Evolutionary conservation across 108 stramenopile genomes (phyloP).

Genomic region (Conticribra weissflogii): DNA sequence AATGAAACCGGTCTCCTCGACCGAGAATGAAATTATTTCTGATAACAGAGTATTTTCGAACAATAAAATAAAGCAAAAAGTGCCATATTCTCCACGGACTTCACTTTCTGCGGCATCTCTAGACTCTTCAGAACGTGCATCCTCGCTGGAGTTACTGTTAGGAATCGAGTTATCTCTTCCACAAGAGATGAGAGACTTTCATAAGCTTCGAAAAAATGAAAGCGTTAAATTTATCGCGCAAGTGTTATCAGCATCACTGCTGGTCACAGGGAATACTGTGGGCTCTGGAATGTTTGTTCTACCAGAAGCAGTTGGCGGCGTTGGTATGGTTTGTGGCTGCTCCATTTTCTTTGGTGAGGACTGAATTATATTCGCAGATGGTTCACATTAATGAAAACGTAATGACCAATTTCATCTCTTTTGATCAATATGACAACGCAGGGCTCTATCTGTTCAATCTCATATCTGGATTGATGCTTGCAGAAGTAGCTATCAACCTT

Average conservation of each 20-base stretch:
- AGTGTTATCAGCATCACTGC: slow-evolving; percentile 58
- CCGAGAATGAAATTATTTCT: too few relatives aligned
- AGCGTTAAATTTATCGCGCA: slow-evolving; percentile 4
- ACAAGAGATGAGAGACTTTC: background rate
- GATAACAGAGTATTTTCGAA: too few relatives aligned
- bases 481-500: slow-evolving; percentile 76
- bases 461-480: slow-evolving; percentile 72
- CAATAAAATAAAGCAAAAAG: too few relatives aligned
- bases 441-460: slow-evolving; percentile 64
- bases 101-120: slow-evolving; percentile 32
- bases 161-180: background rate
- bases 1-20: too few relatives aligned
- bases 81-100: slow-evolving; percentile 1
- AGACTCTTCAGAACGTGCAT: background rate
- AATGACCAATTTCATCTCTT: background rate
- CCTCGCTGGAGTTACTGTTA: background rate
- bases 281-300: slow-evolving; percentile 72
- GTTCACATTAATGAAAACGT: background rate
- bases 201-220: background rate
- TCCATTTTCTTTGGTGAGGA: slow-evolving; percentile 50
- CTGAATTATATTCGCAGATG: background rate
- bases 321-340: slow-evolving; percentile 57
- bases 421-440: background rate
- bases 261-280: slow-evolving; percentile 83
- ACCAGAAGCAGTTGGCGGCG: slow-evolving; percentile 61